phyloP scores from a whole-genome alignment of 192 early-diverging fungal species.

The Coemansia umbellata region DNA sequence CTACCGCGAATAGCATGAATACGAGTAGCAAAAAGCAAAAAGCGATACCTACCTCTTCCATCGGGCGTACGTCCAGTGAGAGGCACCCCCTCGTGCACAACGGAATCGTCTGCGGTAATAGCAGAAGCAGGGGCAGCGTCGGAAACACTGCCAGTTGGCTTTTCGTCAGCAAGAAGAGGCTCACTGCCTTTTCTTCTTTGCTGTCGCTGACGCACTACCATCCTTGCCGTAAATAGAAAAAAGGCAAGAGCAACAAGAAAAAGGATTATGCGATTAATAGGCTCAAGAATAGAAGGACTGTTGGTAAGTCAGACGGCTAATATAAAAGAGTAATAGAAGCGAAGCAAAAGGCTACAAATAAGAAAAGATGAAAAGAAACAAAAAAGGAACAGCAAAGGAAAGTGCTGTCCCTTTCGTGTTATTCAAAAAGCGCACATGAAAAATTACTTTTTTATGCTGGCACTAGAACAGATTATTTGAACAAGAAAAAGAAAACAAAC shows the following conservation, averaged over 20 bases:
- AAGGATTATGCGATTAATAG: too few species aligned
- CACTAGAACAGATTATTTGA: too few species aligned
- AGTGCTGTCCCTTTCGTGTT: too few species aligned
- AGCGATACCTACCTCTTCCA: conserved; percentile 34
- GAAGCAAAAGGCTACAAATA: not conserved
- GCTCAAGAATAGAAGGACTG: too few species aligned
- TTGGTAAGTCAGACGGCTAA: not conserved
- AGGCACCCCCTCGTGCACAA: conserved; percentile 7
- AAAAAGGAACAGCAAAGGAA: not conserved
- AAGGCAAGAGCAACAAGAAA: too few species aligned
- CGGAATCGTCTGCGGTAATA: not conserved
- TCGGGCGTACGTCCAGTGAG: conserved; percentile 42
- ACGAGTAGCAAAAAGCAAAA: not conserved
- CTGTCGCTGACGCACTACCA: conserved; percentile 42
- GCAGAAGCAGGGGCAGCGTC: not conserved
- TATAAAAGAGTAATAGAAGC: not conserved
- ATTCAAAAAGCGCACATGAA: too few species aligned
- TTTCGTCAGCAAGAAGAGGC: not conserved
- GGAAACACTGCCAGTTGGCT: not conserved
- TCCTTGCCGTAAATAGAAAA: conserved; percentile 3
- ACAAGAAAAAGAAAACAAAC: too few species aligned
- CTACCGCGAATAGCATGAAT: too few species aligned
- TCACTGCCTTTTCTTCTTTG: conserved; percentile 6
- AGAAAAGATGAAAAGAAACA: not conserved
- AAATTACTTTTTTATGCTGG: too few species aligned